These are phyloP conservation scores for Colletotrichum salicis DNA, from an alignment of 2,329 filamentous ascomycete genomes.

Conservation along the genomic window DNA sequence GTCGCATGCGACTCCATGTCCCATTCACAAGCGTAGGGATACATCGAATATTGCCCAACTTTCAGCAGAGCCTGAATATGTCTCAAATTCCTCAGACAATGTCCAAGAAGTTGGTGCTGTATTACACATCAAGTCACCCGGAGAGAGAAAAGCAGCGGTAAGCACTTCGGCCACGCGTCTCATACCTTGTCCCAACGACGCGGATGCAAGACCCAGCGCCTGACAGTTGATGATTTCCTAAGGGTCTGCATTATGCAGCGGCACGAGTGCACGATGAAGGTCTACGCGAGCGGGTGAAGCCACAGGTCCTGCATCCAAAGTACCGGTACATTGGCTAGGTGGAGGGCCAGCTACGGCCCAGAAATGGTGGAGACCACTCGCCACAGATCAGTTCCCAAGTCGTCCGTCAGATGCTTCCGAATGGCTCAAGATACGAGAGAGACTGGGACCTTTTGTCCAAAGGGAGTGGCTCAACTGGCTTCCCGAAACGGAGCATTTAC, in stretches of 20 bases:
- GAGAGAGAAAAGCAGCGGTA: not conserved
- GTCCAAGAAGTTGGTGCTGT: not conserved
- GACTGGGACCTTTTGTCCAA: not conserved
- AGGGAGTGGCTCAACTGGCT: constrained; percentile 8
- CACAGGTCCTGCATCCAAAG: constrained; percentile 14
- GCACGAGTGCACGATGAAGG: constrained; percentile 14
- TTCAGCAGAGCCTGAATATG: not conserved
- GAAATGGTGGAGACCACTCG: constrained; percentile 10
- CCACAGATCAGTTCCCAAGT: constrained; percentile 8
- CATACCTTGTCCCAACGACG: constrained; percentile 1
- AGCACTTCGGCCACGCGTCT: not conserved
- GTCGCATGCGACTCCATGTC: constrained; percentile 1
- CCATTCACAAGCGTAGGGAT: not conserved
- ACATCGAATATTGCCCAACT: not conserved
- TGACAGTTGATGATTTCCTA: constrained; percentile 4
- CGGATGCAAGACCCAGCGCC: constrained; percentile 6
- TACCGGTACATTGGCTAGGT: constrained; percentile 29
- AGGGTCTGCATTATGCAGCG: constrained; percentile 29
- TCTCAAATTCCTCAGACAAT: not conserved
- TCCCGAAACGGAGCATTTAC: constrained; percentile 21
- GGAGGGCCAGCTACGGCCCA: not conserved
- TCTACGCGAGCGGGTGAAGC: constrained; percentile 19
- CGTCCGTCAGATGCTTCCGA: not conserved
- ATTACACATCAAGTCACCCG: not conserved
- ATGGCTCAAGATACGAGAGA: constrained; percentile 28